Evolutionary conservation across 2,329 filamentous ascomycete genomes (phyloP).

Genomic region (Apiospora phragmitis): DNA sequence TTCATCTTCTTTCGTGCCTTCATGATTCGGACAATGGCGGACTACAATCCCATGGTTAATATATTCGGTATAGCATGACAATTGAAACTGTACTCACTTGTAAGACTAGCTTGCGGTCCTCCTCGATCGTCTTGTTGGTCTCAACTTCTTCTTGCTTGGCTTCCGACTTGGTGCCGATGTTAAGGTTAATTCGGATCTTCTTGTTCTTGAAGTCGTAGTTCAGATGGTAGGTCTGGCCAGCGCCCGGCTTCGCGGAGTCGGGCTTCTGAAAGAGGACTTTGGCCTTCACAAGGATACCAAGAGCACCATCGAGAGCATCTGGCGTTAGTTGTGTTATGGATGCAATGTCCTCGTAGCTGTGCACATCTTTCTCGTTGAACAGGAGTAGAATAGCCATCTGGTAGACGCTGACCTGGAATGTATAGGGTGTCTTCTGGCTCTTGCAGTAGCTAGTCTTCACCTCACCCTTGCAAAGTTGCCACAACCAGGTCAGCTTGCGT

Average conservation of each 20-base stretch:
- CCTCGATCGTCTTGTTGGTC: constrained; percentile 99
- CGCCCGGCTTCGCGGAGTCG: constrained; percentile 72
- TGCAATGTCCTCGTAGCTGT: constrained; percentile 86
- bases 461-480: constrained; percentile 98
- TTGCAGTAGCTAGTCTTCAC: constrained; percentile 93
- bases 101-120: constrained; percentile 92
- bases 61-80: background rate
- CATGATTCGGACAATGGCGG: constrained; percentile 98
- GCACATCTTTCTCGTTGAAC: constrained; percentile 87
- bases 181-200: constrained; percentile 96
- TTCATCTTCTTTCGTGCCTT: constrained; percentile 99
- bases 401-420: constrained; percentile 95
- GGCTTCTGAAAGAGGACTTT: constrained; percentile 78
- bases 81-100: constrained; percentile 66
- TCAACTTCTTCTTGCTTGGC: constrained; percentile 95
- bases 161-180: constrained; percentile 92
- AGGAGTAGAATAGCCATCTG: constrained; percentile 95
- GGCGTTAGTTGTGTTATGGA: constrained; percentile 76
- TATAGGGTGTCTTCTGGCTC: constrained; percentile 85
- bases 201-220: constrained; percentile 98
- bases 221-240: constrained; percentile 77
- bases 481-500: constrained; percentile 95
- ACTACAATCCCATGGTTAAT: constrained; percentile 53
- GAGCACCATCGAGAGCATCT: constrained; percentile 83
- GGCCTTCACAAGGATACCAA: constrained; percentile 87